Evolutionary conservation across 129 eudicot genomes (phyloP), one percentile per base, ranked within the genome.

Genomic region (Flaveria linearis): DNA sequence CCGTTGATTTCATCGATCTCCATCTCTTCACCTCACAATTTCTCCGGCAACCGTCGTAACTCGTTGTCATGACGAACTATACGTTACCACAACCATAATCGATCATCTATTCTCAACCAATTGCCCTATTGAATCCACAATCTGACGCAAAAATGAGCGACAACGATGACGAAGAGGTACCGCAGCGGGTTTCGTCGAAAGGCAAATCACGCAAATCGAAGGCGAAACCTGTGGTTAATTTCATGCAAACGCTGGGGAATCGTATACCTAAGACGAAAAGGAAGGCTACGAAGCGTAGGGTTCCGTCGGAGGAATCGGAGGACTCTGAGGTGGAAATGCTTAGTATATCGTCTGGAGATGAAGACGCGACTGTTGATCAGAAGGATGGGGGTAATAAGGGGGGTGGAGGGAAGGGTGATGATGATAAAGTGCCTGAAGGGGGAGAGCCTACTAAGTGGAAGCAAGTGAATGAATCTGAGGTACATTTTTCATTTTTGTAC

Each of bases 281-380:
- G 18, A 66, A 49, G 49, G 17, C 30, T 52, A 46, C 20, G 23
- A 75, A 82, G 57, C 22, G 45, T 55, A 42, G 67, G 43, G 58
- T 64, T 42, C 69, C 86, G 43, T 76, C 60, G 6, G 66, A 78
- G 74, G 96, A 89, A 12, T 87, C 80, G 6, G 96, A 90, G 87
- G 97, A 92, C 66, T 87, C 91, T 11, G 97, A 92, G 79, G 92
- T 88, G 5, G 98, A 92, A 76, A 78, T 92, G 96, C 87, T 92
- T 73, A 90, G 98, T 72, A 92, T 92, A 23, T 92, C 98, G n/a
- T 92, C 98, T 0, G 98, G 91, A 0, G 98, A 92, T 56, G 98
- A 92, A 81, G 98, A 90, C 73, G 91, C 88, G 64, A 45, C 78
- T 16, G 12, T 18, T 30, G 85, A 77, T 71, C 81, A 76, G 18